Percentiles rank a stretch among this genome's conserved stretches.
Evolutionary conservation across 441 rosid species (phyloP).

Genomic region (Populus hybrid): DNA sequence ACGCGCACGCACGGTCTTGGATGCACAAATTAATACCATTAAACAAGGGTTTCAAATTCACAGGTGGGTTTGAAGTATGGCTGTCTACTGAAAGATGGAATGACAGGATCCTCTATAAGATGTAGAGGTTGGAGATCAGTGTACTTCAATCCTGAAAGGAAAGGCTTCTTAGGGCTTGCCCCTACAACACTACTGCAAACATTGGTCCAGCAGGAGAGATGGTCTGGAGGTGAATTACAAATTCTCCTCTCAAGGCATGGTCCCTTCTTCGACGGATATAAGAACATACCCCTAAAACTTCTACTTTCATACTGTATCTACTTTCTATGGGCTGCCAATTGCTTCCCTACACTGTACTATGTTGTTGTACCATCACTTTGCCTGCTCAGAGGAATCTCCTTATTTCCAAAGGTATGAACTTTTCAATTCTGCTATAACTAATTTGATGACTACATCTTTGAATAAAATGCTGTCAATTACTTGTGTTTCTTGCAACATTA

Average conservation of each 20-base stretch:
- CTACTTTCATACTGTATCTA: slow-evolving; percentile 40
- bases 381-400: slow-evolving; percentile 47
- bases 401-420: slow-evolving; percentile 56
- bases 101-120: slow-evolving; percentile 67
- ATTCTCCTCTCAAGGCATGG: slow-evolving; percentile 50
- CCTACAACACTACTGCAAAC: slow-evolving; percentile 53
- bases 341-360: slow-evolving; percentile 45
- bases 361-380: slow-evolving; percentile 50
- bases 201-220: slow-evolving; percentile 69
- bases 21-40: no score
- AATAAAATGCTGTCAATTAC: no score
- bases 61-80: slow-evolving; percentile 82
- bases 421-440: not conserved
- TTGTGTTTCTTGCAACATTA: no score
- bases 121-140: slow-evolving; percentile 76
- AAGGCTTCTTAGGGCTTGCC: slow-evolving; percentile 57
- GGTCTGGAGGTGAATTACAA: slow-evolving; percentile 77
- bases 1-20: no score
- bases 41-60: not conserved
- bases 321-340: slow-evolving; percentile 56
- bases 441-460: no score
- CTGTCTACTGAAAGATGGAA: slow-evolving; percentile 63
- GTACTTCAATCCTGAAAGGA: slow-evolving; percentile 49
- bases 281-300: slow-evolving; percentile 46
- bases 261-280: slow-evolving; percentile 45